Evolutionary conservation across 2,329 filamentous ascomycete species (phyloP).

Genomic region (Hypoxylon sp.): DNA sequence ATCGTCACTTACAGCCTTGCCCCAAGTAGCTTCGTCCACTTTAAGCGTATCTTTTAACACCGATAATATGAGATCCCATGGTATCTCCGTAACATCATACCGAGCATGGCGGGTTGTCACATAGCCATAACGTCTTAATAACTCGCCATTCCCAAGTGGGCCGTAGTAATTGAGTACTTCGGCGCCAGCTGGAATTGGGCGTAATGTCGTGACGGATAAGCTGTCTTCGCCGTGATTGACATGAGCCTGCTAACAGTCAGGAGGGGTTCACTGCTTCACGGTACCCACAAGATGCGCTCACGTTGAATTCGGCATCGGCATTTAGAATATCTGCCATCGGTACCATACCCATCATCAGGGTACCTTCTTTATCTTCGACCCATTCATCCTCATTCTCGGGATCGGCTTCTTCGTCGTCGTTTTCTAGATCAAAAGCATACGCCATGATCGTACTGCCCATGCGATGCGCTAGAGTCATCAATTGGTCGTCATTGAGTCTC

Average conservation of each 20-base stretch:
- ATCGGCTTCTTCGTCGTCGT: slow-evolving; percentile 65
- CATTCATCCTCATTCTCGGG: slow-evolving; percentile 75
- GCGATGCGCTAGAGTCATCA: slow-evolving; percentile 74
- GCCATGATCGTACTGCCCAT: slow-evolving; percentile 94
- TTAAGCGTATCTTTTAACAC: slow-evolving; percentile 59
- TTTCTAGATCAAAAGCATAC: slow-evolving; percentile 87
- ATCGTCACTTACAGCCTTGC: slow-evolving; percentile 59
- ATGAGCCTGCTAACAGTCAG: slow-evolving; percentile 60
- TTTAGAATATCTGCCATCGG: slow-evolving; percentile 93
- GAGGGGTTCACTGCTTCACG: neutral
- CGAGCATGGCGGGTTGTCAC: slow-evolving; percentile 82
- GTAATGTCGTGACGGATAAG: slow-evolving; percentile 80
- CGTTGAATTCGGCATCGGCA: slow-evolving; percentile 89
- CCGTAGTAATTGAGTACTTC: slow-evolving; percentile 94
- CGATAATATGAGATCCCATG: slow-evolving; percentile 70
- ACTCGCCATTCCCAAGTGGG: slow-evolving; percentile 83
- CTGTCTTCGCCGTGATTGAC: slow-evolving; percentile 67
- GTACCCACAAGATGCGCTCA: slow-evolving; percentile 55
- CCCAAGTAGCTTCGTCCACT: slow-evolving; percentile 57
- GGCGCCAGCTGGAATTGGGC: slow-evolving; percentile 76
- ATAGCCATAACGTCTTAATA: slow-evolving; percentile 89
- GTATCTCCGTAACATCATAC: slow-evolving; percentile 87
- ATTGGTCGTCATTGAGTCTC: slow-evolving; percentile 59
- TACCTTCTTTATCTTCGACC: slow-evolving; percentile 73
- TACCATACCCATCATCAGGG: slow-evolving; percentile 83